phyloP scores from a whole-genome alignment of 495 filamentous ascomycete genomes.

The Sphaerosporella brunnea region DNA sequence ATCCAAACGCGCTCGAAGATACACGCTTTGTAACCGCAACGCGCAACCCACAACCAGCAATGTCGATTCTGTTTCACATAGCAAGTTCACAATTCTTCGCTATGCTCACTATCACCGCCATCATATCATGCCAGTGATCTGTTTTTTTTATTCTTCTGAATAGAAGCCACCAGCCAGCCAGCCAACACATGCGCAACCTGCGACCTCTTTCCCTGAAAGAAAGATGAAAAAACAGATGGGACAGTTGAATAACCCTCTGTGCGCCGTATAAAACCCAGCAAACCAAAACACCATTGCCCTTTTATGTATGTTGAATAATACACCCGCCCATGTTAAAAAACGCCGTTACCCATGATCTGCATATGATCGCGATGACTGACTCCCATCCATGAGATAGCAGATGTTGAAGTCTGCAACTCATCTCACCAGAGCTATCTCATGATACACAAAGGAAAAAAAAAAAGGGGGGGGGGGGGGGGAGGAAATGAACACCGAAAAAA shows the following conservation, averaged over 20 bases:
- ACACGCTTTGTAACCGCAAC: no score
- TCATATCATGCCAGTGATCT: neutral
- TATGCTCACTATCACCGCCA: neutral
- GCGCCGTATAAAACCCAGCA: neutral
- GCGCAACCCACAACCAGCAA: no score
- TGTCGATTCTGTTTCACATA: neutral
- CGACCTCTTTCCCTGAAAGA: neutral
- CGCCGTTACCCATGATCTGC: slow-evolving; percentile 8
- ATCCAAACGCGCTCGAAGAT: no score
- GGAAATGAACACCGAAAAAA: slow-evolving; percentile 6
- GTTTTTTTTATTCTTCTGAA: neutral
- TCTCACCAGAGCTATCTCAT: slow-evolving; percentile 1
- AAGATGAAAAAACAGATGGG: slow-evolving; percentile 4
- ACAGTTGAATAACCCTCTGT: slow-evolving; percentile 7
- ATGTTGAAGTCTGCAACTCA: slow-evolving; percentile 9
- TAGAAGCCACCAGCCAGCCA: slow-evolving; percentile 1
- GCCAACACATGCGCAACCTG: neutral
- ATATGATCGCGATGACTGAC: neutral
- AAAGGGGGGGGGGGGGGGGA: neutral
- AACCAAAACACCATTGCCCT: slow-evolving; percentile 7
- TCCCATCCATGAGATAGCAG: slow-evolving; percentile 4
- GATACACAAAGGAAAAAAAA: slow-evolving; percentile 1
- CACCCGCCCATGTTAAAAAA: slow-evolving; percentile 6
- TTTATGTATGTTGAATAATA: neutral
- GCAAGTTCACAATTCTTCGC: no score